Evolutionary conservation across 2,329 filamentous ascomycete genomes (phyloP).

Genomic region (Samsoniella hepiali): DNA sequence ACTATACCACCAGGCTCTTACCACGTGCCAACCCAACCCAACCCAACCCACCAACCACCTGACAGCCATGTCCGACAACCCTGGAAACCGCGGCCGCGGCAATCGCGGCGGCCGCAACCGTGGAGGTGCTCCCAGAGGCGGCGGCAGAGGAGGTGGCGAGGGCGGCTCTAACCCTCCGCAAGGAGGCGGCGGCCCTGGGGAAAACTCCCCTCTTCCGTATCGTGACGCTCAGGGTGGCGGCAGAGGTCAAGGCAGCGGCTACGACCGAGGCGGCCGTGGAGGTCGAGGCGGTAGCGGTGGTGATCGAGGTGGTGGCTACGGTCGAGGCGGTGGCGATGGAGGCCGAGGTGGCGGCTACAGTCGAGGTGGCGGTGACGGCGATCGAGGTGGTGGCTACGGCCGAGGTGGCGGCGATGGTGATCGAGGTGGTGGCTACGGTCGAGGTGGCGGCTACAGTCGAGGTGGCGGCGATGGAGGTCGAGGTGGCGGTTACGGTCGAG

Average conservation of each 20-base stretch:
- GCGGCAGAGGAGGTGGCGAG: not conserved
- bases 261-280: slow-evolving; percentile 18
- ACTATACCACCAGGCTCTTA: too few relatives aligned
- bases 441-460: slow-evolving; percentile 21
- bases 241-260: slow-evolving; percentile 24
- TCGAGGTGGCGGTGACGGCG: slow-evolving; percentile 23
- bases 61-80: not conserved
- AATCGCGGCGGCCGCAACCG: not conserved
- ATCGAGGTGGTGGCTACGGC: slow-evolving; percentile 24
- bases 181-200: slow-evolving; percentile 9
- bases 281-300: slow-evolving; percentile 22
- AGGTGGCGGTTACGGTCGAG: slow-evolving; percentile 16
- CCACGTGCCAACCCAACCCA: too few relatives aligned
- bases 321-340: slow-evolving; percentile 19
- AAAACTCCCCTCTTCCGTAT: not conserved
- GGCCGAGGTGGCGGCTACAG: slow-evolving; percentile 18
- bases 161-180: not conserved
- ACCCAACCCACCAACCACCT: too few relatives aligned
- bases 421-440: slow-evolving; percentile 20
- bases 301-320: slow-evolving; percentile 21
- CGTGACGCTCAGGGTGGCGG: slow-evolving; percentile 19
- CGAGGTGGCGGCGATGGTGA: slow-evolving; percentile 21
- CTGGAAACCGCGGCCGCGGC: slow-evolving; percentile 4
- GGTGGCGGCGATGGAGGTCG: slow-evolving; percentile 22
- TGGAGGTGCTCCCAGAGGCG: not conserved